A percentile compares a stretch with the other conserved stretches of the same genome.
phyloP scores from a whole-genome alignment of 2,329 filamentous ascomycete genomes.

The Juglanconis sp. region DNA sequence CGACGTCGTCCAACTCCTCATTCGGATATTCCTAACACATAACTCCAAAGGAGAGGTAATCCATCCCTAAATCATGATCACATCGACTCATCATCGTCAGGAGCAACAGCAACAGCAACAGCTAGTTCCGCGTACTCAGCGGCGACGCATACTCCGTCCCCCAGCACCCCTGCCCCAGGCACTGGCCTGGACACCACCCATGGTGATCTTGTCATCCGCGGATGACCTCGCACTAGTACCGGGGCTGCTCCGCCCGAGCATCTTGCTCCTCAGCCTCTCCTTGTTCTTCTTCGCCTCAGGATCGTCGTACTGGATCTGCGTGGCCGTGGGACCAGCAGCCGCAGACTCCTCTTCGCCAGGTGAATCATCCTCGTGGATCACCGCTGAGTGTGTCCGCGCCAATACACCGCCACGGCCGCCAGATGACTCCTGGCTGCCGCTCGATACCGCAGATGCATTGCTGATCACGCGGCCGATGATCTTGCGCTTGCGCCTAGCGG shows the following conservation, averaged over 20 bases:
- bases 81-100: too few species aligned
- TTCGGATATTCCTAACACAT: too few species aligned
- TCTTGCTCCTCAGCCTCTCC: slow-evolving; percentile 42
- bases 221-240: not conserved
- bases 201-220: slow-evolving; percentile 9
- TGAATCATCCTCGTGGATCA: slow-evolving; percentile 17
- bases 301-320: slow-evolving; percentile 54
- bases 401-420: slow-evolving; percentile 1
- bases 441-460: slow-evolving; percentile 53
- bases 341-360: slow-evolving; percentile 19
- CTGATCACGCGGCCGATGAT: slow-evolving; percentile 58
- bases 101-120: too few species aligned
- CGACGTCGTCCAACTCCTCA: too few species aligned
- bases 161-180: not conserved
- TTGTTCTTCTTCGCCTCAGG: slow-evolving; percentile 44
- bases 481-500: slow-evolving; percentile 38
- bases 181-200: slow-evolving; percentile 8
- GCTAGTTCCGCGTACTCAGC: not conserved
- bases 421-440: slow-evolving; percentile 40
- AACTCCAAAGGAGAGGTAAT: too few species aligned
- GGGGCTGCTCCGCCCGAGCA: slow-evolving; percentile 27
- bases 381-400: slow-evolving; percentile 8
- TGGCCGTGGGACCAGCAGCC: slow-evolving; percentile 36
- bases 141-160: slow-evolving; percentile 12
- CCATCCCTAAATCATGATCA: too few species aligned